phyloP scores from a whole-genome alignment of 2,329 filamentous ascomycete genomes.

The Fusarium sp. region DNA sequence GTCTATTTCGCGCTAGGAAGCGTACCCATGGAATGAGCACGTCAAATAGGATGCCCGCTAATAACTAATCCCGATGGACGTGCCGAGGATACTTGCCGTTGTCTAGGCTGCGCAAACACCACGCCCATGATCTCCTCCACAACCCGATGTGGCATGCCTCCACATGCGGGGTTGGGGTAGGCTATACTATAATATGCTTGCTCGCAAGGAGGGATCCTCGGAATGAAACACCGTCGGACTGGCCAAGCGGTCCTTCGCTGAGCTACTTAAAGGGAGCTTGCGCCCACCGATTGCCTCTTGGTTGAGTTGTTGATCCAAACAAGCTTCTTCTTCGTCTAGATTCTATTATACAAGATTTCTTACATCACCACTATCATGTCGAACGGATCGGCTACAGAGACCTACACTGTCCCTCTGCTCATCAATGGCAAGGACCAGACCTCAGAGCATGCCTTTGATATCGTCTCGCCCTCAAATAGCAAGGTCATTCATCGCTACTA shows the following conservation, averaged over 20 bases:
- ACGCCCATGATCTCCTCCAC: slow-evolving; percentile 29
- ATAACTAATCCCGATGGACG: not conserved
- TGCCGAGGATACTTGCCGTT: slow-evolving; percentile 6
- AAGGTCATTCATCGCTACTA: slow-evolving; percentile 66
- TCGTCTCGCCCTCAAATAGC: slow-evolving; percentile 67
- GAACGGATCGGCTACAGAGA: slow-evolving; percentile 7
- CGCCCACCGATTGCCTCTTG: not conserved
- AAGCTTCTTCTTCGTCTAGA: not conserved
- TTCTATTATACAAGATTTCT: not conserved
- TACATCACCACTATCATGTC: slow-evolving; percentile 30
- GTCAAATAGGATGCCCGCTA: not conserved
- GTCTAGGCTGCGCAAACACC: slow-evolving; percentile 12
- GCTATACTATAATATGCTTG: slow-evolving; percentile 1
- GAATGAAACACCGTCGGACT: not conserved
- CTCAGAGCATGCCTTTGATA: slow-evolving; percentile 63
- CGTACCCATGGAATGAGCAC: not conserved
- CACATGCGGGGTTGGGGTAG: slow-evolving; percentile 30
- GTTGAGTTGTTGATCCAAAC: not conserved
- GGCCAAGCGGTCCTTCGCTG: not conserved
- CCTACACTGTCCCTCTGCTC: slow-evolving; percentile 53
- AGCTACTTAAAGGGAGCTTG: slow-evolving; percentile 31
- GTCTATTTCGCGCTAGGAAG: slow-evolving; percentile 15
- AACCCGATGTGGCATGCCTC: slow-evolving; percentile 23
- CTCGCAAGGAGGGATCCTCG: not conserved
- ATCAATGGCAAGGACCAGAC: slow-evolving; percentile 59